Evolutionary conservation across 345 rosid species (phyloP).

Genomic region (Firmiana major): DNA sequence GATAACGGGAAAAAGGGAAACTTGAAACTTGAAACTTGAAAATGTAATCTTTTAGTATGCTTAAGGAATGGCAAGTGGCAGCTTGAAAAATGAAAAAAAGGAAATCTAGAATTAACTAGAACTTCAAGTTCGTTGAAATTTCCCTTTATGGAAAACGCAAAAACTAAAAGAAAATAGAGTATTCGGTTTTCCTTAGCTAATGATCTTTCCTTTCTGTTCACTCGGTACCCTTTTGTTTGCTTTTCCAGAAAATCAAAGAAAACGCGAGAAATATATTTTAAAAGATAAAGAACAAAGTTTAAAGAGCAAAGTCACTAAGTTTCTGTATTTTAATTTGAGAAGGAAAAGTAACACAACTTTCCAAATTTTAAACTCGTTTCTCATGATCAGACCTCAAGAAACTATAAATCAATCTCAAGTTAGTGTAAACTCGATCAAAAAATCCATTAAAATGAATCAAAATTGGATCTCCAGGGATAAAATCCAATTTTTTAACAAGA

Average conservation of each 20-base stretch:
- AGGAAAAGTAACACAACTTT: not conserved
- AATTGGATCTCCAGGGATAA: not conserved
- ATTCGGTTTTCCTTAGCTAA: not conserved
- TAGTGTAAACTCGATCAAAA: not conserved
- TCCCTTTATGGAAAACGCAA: not conserved
- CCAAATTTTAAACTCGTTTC: not conserved
- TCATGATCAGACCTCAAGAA: not conserved
- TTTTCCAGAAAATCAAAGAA: conserved; percentile 17
- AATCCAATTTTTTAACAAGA: not conserved
- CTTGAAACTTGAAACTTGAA: not conserved
- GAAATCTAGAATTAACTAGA: conserved; percentile 1
- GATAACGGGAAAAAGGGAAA: not conserved
- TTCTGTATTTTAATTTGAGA: not conserved
- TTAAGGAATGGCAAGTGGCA: not conserved
- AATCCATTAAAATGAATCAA: no score
- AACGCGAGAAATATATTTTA: not conserved
- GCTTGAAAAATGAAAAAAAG: not conserved
- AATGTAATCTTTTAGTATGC: not conserved
- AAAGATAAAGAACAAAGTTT: not conserved
- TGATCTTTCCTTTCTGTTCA: not conserved
- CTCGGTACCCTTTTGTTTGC: conserved; percentile 5
- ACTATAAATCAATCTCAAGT: not conserved
- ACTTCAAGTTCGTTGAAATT: conserved; percentile 2
- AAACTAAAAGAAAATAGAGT: not conserved
- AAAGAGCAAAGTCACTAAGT: conserved; percentile 2